Evolutionary conservation across 805 yeast species (phyloP), one percentile per base, ranked within the genome.

Genomic region (Barnettozyma botsteinii): DNA sequence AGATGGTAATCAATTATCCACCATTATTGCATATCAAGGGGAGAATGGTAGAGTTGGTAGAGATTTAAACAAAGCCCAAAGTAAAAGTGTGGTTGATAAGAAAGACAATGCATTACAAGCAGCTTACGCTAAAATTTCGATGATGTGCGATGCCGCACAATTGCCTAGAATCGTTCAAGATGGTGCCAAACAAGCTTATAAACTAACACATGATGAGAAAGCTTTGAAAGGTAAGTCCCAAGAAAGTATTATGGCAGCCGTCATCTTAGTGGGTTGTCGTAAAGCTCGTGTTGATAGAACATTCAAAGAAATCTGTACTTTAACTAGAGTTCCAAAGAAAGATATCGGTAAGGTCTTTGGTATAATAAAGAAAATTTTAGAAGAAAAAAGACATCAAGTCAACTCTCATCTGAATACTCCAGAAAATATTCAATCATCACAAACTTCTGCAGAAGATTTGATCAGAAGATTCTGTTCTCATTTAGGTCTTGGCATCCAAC

Each of bases 381-480:
- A 70, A 50, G 72, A 68, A 37, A 69, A 69, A 53, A 57, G 63
- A 33, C 44, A 44, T 19, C 50, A 50, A 37, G 38, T 41, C 19
- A 50, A 48, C 35, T 40, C 42, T 37, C 61, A 32, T 41, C 57
- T 52, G 33, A 42, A 39, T 24, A 26, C 51, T 8, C 60, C 62
- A 42, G 74, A 70, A 30, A 69, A 64, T 53, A 71, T 69, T 47
- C 70, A 72, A 50, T 79, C 95, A 11, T 79, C 91, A 2, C 95
- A 87, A 63, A 86, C 95, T 5, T 78, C 83, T 40, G 96, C 98
- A 12, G 95, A 87, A 61, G 96, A 93, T 57, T 77, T 93, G 57
- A 89, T 93, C 56, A 84, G 96, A 55, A 79, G 98, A 63, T 91
- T 85, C 70, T 91, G 98, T 66, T 89, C 98, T 14, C 95, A 88